phyloP scores from a whole-genome alignment of 371 early-diverging fungal species.

The Saksenaea oblongispora region DNA sequence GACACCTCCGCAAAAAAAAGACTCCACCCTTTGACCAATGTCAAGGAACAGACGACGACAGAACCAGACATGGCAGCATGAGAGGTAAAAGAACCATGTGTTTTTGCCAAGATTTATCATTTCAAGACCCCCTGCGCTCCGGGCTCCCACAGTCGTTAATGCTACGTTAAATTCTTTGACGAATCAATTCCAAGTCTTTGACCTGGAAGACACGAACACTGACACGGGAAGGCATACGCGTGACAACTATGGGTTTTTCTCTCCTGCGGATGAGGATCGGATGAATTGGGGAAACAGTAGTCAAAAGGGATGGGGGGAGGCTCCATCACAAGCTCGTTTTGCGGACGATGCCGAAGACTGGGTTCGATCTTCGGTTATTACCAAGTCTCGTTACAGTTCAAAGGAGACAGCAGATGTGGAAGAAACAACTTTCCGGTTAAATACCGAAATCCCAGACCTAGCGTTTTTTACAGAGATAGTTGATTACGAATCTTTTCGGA shows the following conservation, averaged over 20 bases:
- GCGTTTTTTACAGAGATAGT: slow-evolving; percentile 27
- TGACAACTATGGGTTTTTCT: slow-evolving; percentile 14
- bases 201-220: neutral
- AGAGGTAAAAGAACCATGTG: neutral
- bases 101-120: neutral
- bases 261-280: neutral
- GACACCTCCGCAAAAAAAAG: neutral
- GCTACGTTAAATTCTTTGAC: slow-evolving; percentile 19
- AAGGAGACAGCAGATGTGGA: neutral
- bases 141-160: slow-evolving; percentile 16
- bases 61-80: neutral
- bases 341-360: slow-evolving; percentile 1
- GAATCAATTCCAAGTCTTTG: slow-evolving; percentile 13
- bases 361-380: neutral
- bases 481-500: slow-evolving; percentile 28
- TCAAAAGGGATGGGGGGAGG: slow-evolving; percentile 12
- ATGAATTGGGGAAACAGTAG: slow-evolving; percentile 14
- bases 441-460: slow-evolving; percentile 29
- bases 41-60: neutral
- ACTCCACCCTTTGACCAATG: neutral
- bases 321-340: neutral
- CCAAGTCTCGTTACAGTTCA: slow-evolving; percentile 10
- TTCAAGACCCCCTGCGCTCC: neutral
- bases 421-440: slow-evolving; percentile 17
- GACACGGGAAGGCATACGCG: neutral